A percentile compares a stretch with the other conserved stretches of the same genome.
Evolutionary conservation across 805 yeast species (phyloP).

Genomic region (Candida coquimbonensis): DNA sequence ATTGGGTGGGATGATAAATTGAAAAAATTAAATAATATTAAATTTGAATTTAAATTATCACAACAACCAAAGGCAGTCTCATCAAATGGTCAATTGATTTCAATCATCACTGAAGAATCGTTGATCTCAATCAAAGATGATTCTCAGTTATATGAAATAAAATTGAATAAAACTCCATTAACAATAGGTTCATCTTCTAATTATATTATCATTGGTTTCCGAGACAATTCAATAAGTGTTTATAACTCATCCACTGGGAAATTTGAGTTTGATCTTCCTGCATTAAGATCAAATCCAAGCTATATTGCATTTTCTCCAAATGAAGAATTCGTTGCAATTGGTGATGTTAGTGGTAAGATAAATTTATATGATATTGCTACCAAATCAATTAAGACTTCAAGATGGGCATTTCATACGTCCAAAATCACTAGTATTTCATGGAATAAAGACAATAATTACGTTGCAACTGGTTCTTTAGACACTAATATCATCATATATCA

Average conservation of each 20-base stretch:
- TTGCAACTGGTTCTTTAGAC: constrained; percentile 79
- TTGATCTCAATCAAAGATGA: constrained; percentile 28
- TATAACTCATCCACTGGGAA: constrained; percentile 27
- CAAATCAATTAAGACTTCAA: constrained; percentile 58
- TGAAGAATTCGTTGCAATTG: constrained; percentile 67
- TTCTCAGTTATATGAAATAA: constrained; percentile 20
- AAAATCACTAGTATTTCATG: constrained; percentile 71
- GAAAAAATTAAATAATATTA: constrained; percentile 29
- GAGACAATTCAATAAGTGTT: constrained; percentile 32
- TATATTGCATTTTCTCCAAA: constrained; percentile 64
- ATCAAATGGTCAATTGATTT: constrained; percentile 28
- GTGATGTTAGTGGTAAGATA: constrained; percentile 83
- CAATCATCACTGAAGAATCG: constrained; percentile 33
- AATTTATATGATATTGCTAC: constrained; percentile 54
- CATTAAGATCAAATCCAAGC: constrained; percentile 57
- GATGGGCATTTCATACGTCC: constrained; percentile 96
- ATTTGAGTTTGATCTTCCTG: constrained; percentile 27
- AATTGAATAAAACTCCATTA: constrained; percentile 34
- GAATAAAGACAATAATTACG: constrained; percentile 65
- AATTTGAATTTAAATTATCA: constrained; percentile 26
- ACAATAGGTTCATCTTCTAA: constrained; percentile 36
- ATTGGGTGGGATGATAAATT: constrained; percentile 88
- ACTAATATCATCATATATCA: constrained; percentile 76
- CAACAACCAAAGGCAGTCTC: constrained; percentile 48
- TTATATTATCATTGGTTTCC: constrained; percentile 43